Conservation (phyloP, 2,329 filamentous ascomycete species). For the Chaetomium sp. region DNA sequence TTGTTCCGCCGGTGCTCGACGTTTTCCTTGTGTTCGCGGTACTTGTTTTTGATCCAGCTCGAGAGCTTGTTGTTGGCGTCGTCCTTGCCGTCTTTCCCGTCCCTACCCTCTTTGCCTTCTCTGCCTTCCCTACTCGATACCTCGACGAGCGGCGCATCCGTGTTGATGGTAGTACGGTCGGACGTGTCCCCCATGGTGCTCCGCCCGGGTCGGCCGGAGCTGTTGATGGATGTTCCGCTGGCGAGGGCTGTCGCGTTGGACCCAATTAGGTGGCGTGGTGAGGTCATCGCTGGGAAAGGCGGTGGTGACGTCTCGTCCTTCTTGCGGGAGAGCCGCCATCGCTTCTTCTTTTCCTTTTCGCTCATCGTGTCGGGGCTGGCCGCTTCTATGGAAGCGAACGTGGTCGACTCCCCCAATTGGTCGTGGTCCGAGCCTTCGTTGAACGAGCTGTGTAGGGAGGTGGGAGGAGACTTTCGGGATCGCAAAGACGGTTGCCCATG, state of each 20-base stretch:
- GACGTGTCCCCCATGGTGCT: slow-evolving; percentile 48
- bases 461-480: slow-evolving; percentile 65
- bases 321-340: slow-evolving; percentile 65
- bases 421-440: slow-evolving; percentile 81
- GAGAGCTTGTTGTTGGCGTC: slow-evolving; percentile 47
- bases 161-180: slow-evolving; percentile 35
- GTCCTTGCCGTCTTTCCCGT: slow-evolving; percentile 40
- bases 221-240: slow-evolving; percentile 63
- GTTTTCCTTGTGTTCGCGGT: slow-evolving; percentile 53
- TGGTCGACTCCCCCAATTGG: slow-evolving; percentile 53
- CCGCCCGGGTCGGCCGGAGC: slow-evolving; percentile 44
- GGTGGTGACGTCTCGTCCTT: slow-evolving; percentile 49
- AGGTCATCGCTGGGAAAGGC: slow-evolving; percentile 34
- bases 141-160: slow-evolving; percentile 35
- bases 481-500: slow-evolving; percentile 43
- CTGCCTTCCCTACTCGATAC: slow-evolving; percentile 16
- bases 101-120: slow-evolving; percentile 32
- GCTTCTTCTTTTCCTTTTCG: slow-evolving; percentile 61
- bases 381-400: slow-evolving; percentile 3
- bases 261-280: slow-evolving; percentile 46
- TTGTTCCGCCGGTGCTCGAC: slow-evolving; percentile 50
- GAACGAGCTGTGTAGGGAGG: slow-evolving; percentile 68
- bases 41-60: slow-evolving; percentile 55
- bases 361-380: slow-evolving; percentile 13
- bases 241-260: slow-evolving; percentile 57